Base-by-base conservation (phyloP, 202 grass and related monocot species). In the Dendrocalamus latiflorus region DNA sequence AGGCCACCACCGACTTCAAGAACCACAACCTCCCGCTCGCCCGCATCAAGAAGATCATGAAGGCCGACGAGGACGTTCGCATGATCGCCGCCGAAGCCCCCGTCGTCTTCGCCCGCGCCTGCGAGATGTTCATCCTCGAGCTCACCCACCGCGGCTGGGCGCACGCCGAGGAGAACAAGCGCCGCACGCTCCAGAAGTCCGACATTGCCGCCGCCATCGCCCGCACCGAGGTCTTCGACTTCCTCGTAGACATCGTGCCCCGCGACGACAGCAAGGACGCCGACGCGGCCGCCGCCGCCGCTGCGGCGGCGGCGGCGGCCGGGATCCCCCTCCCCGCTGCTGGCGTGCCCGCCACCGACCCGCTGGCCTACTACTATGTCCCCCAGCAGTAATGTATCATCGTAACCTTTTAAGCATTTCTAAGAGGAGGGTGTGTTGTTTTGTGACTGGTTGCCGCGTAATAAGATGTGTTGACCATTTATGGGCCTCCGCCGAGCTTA, bases 1-100 rank as follows among this genome's bases (percentile, higher is more conserved):
- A 91, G 81, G 76, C 85, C 13, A 91, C 85, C 72, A 91, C 85
- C 66, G 89, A 91, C 67, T 91, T 91, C 85, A 91, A 91, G 89
- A 91, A 91, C 72, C 89, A 91, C 77, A 91, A 88, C 85, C 89
- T 91, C 42, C 89, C 89, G 58, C 81, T 91, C 8, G 89, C 89
- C 28, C 89, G 89, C 43, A 91, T 91, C 85, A 91, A 91, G 89
- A 91, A 91, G 89, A 91, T 91, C 81, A 91, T 91, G 89, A 91
- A 91, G 81, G 89, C 89, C 57, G 89, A 88, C 72, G 89, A 91
- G 89, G 89, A 91, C 66, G 89, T 91, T 7, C 89, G 89, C 89
- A 91, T 91, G 89, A 88, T 91, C 89, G 89, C 89, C 71, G 89
- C 89, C 89, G 89, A 91, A 81, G 89, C 89, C 18, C 89, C 89